Evolutionary conservation across 1,284 basidiomycete genomes (phyloP).

Genomic region (Ganoderma meredithae): DNA sequence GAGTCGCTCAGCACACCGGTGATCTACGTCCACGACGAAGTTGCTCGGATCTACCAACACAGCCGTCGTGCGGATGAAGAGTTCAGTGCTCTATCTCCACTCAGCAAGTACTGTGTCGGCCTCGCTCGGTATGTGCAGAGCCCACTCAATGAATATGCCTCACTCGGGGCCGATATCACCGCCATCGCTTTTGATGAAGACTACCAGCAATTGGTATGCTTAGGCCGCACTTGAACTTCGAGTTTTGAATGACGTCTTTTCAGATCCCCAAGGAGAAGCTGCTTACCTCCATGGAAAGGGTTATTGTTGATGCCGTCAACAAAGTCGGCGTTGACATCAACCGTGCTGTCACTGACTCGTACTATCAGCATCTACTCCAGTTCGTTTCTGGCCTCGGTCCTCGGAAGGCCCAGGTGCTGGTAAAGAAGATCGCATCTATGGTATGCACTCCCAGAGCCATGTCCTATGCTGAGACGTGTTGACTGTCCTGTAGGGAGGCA

Average conservation of each 20-base stretch:
- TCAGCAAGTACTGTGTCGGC: constrained; percentile 95
- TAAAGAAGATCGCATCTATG: constrained; percentile 81
- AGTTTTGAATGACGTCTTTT: constrained; percentile 27
- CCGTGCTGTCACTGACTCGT: constrained; percentile 85
- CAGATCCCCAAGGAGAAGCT: constrained; percentile 90
- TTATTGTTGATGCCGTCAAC: constrained; percentile 90
- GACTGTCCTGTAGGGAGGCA: constrained; percentile 69
- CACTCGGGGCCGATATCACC: constrained; percentile 83
- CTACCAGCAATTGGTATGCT: constrained; percentile 84
- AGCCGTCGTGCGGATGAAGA: constrained; percentile 88
- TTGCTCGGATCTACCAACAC: constrained; percentile 94
- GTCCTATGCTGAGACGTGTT: constrained; percentile 20
- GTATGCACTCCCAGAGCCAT: constrained; percentile 48
- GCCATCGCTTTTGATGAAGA: constrained; percentile 86
- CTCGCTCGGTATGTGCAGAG: constrained; percentile 94
- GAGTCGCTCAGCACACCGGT: constrained; percentile 71
- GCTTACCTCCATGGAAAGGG: constrained; percentile 83
- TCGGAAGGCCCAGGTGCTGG: constrained; percentile 88
- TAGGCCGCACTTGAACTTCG: neutral
- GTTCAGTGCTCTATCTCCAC: constrained; percentile 81
- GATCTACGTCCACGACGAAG: constrained; percentile 89
- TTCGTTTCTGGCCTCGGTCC: constrained; percentile 96
- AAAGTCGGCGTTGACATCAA: constrained; percentile 97
- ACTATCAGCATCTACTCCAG: constrained; percentile 88
- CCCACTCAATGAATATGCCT: constrained; percentile 93